Percentiles rank a stretch among this genome's conserved stretches.
Evolutionary conservation across 2,329 filamentous ascomycete species (phyloP).

Genomic region (Aureobasidium sp.): DNA sequence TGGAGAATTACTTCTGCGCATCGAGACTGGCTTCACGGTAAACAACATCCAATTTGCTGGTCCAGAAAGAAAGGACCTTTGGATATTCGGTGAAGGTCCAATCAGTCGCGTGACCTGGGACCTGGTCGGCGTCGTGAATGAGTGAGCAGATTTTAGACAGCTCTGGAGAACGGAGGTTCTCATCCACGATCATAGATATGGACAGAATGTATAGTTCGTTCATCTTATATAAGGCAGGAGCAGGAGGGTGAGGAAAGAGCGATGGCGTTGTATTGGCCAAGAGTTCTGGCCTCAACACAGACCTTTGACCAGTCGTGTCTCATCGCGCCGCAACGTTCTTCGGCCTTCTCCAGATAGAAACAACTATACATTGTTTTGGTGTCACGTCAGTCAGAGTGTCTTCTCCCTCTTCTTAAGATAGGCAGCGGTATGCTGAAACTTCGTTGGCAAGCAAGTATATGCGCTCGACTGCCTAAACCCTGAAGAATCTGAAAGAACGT

Average conservation of each 20-base stretch:
- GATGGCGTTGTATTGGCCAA: background rate
- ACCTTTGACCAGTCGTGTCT: background rate
- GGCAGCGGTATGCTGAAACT: background rate
- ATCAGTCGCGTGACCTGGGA: conserved; percentile 13
- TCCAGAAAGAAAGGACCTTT: conserved; percentile 13
- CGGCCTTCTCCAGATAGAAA: background rate
- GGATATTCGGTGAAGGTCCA: conserved; percentile 16
- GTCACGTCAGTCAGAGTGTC: background rate
- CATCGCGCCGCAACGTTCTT: background rate
- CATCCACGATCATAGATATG: too few species aligned
- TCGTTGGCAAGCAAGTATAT: background rate
- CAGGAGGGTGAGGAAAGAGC: background rate
- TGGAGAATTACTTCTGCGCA: conserved; percentile 16
- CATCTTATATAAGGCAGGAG: too few species aligned
- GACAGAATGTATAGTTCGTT: too few species aligned
- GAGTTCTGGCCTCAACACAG: background rate
- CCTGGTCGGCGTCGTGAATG: background rate
- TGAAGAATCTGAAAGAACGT: background rate
- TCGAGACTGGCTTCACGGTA: conserved; percentile 15
- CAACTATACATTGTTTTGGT: background rate
- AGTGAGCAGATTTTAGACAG: too few species aligned
- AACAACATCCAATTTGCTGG: conserved; percentile 18
- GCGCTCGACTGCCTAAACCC: background rate
- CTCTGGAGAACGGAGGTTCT: too few species aligned
- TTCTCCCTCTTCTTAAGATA: fast-evolving